Base-by-base conservation (phyloP, 495 filamentous ascomycete genomes). In the Geoglossum glabrum region DNA sequence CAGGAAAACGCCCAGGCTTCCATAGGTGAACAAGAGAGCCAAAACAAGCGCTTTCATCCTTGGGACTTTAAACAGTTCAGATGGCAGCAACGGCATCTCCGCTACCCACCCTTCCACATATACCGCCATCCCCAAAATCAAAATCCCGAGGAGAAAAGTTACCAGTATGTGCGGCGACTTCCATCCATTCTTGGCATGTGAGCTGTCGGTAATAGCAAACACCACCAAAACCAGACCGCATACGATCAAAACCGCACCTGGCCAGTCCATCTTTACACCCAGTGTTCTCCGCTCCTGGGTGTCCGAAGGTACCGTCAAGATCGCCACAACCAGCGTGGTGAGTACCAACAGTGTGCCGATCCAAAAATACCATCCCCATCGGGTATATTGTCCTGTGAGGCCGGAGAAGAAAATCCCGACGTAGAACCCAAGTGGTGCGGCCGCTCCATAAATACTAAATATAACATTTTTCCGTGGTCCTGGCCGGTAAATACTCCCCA, bases 381-480 rank as follows among this genome's bases (percentile, higher is more conserved):
- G 71, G 0, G 79, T 65, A 51, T 76, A 83, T 59, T 87, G 72
- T 4, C 76, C 81, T 1, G 78, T 74, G 0, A 87, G 27, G 0
- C 87, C 88, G 5, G 86, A 85, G 54, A 88, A 78, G 65, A 92
- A 86, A 47, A 93, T 86, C 0, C 88, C 88, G 9, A 78, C 64
- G 62, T 86, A 93, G 70, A 94, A 93, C 0, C 88, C 88, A 0
- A 90, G 61, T 0, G 83, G 80, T 0, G 87, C 86, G 59, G 79
- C 80, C 0, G 82, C 84, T 0, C 87, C 85, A 66, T 90, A 93
- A 0, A 92, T 67, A 46, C 80, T 80, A 65, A 93, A 94, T 0
- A 92, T 78, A 17, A 92, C 60, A 64, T 94, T 95, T 70, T 94
- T 94, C 13, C 88, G 73, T 7, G 86, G 86, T 0, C 87, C 88